These are phyloP conservation scores for Rhodamnia rubescens DNA, from an alignment of 345 rosid genomes.

Conservation along the genomic window DNA sequence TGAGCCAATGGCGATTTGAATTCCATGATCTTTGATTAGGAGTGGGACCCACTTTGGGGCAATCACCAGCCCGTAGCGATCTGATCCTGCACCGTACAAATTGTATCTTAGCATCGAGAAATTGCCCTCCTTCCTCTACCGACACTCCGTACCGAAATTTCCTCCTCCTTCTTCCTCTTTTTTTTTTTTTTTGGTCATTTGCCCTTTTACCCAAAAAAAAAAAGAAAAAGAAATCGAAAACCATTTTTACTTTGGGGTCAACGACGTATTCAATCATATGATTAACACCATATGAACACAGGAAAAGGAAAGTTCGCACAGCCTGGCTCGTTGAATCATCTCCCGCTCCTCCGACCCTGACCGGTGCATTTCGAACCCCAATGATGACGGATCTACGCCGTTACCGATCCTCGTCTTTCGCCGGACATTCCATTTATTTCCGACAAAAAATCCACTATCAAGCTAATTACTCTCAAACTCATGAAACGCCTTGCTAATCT, in stretches of 20 bases:
- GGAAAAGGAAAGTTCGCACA: no score
- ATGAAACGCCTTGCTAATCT: neutral
- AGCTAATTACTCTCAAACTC: neutral
- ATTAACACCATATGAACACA: no score
- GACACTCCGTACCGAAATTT: neutral
- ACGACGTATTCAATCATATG: no score
- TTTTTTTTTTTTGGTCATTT: no score
- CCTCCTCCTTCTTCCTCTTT: neutral
- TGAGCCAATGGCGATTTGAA: neutral
- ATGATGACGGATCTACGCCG: no score
- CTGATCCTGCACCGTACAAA: neutral
- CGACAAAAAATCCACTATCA: neutral
- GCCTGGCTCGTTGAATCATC: no score
- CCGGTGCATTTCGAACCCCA: no score
- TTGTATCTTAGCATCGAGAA: neutral
- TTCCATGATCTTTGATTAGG: neutral
- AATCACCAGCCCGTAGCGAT: neutral
- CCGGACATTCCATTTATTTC: neutral
- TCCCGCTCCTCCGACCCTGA: no score
- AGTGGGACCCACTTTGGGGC: neutral
- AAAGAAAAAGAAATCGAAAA: no score
- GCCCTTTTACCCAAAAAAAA: no score
- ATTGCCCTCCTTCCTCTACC: neutral
- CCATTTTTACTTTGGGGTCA: no score
- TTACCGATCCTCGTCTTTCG: neutral